Conservation (phyloP, 495 filamentous ascomycete species). For the Penicillium argentinense region DNA sequence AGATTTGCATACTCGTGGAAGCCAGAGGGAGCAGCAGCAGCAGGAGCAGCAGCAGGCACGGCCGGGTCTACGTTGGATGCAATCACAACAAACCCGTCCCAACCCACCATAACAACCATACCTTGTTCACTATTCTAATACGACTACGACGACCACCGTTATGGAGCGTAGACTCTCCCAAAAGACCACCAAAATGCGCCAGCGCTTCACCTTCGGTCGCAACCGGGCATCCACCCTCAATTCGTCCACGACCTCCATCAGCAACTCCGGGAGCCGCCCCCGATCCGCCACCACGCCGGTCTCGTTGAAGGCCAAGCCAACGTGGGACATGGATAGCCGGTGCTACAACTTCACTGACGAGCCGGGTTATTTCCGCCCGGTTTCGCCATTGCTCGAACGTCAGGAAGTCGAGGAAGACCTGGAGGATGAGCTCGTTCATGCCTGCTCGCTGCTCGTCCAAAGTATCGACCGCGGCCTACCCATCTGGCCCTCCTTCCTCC, state of each 20-base stretch:
- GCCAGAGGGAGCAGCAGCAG: no score
- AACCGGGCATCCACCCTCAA: slow-evolving; percentile 13
- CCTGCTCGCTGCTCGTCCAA: slow-evolving; percentile 24
- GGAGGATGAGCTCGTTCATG: slow-evolving; percentile 22
- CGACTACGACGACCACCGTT: neutral
- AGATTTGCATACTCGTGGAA: no score
- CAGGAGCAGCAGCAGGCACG: no score
- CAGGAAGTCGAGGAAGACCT: slow-evolving; percentile 23
- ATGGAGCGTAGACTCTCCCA: slow-evolving; percentile 30
- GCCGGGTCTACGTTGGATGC: no score
- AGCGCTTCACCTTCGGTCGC: slow-evolving; percentile 21
- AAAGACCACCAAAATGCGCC: slow-evolving; percentile 25
- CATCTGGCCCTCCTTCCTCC: slow-evolving; percentile 12
- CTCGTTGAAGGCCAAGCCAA: slow-evolving; percentile 7
- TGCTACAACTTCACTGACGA: slow-evolving; percentile 26
- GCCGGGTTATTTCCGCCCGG: slow-evolving; percentile 22
- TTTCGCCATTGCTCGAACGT: slow-evolving; percentile 18
- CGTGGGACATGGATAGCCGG: slow-evolving; percentile 11
- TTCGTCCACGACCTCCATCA: slow-evolving; percentile 4
- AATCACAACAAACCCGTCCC: neutral
- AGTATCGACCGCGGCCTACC: slow-evolving; percentile 28
- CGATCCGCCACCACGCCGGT: slow-evolving; percentile 21
- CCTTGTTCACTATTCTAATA: neutral
- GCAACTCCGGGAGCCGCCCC: slow-evolving; percentile 13
- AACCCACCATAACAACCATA: neutral